Evolutionary conservation across 768 basidiomycete species (phyloP).

Genomic region (Termitomyces sp.): DNA sequence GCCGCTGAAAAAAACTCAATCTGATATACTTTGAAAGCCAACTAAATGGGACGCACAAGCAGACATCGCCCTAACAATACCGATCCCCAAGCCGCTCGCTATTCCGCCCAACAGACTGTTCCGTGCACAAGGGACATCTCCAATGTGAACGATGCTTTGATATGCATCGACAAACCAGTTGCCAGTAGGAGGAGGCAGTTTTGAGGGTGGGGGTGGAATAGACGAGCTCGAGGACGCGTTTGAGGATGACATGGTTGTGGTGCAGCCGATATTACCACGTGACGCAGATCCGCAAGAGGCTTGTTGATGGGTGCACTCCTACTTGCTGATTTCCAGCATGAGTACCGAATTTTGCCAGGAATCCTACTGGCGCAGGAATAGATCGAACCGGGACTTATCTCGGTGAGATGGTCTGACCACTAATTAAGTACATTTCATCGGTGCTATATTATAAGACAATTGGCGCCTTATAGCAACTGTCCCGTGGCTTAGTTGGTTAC

Average conservation of each 20-base stretch:
- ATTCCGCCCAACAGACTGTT: slow-evolving; percentile 73
- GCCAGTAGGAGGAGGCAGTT: slow-evolving; percentile 31
- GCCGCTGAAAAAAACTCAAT: slow-evolving; percentile 33
- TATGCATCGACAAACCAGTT: slow-evolving; percentile 28
- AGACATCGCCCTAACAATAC: slow-evolving; percentile 63
- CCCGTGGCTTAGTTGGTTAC: not conserved
- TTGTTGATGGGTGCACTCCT: too few relatives aligned
- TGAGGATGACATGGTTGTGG: not conserved
- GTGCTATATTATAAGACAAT: too few relatives aligned
- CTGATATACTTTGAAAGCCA: not conserved
- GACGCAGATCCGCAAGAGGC: not conserved
- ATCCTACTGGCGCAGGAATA: too few relatives aligned
- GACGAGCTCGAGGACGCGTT: slow-evolving; percentile 12
- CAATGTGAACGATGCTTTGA: slow-evolving; percentile 54
- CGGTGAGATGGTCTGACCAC: too few relatives aligned
- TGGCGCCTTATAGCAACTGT: not conserved
- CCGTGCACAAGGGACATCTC: slow-evolving; percentile 72
- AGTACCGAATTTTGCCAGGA: too few relatives aligned
- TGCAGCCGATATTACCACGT: not conserved
- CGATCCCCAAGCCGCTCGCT: slow-evolving; percentile 73
- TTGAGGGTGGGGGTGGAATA: slow-evolving; percentile 27
- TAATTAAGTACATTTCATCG: too few relatives aligned
- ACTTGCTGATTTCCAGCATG: too few relatives aligned
- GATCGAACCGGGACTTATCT: too few relatives aligned
- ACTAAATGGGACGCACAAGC: slow-evolving; percentile 38